Base-by-base conservation (phyloP, 1,284 basidiomycete genomes). In the Pseudozyma pruni region DNA sequence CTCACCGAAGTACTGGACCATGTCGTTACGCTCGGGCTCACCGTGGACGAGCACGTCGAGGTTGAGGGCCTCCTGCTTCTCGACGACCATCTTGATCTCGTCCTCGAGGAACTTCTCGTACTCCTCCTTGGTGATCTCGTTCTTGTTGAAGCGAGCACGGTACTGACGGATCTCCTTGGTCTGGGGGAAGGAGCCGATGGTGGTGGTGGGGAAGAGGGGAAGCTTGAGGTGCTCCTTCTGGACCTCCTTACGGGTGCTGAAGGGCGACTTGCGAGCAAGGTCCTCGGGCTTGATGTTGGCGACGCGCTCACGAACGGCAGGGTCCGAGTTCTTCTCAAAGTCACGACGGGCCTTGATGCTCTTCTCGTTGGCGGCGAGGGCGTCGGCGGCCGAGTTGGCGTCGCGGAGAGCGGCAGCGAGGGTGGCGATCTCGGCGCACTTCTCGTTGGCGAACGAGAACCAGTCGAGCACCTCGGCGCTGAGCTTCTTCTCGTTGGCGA, bases 1-100 rank as follows among this genome's bases (percentile, higher is more conserved):
- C 86, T 99, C 96, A 82, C 96, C 96, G 80, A 98, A 99, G 90
- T 99, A 99, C 86, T 97, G 93, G 64, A 97, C 84, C 94, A 97
- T 97, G 88, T 98, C 94, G 85, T 97, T 97, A 82, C 94, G 90
- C 87, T 98, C 94, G 57, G 96, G 92, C 86, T 99, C 96, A 83
- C 96, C 96, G 86, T 99, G 96, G 75, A 99, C 96, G 80, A 98
- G 89, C 68, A 99, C 89, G 86, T 99, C 96, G 75, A 99, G 90
- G 79, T 91, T 94, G 75, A 94, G 88, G 83, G 89, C 89, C 88
- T 98, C 95, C 85, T 99, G 96, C 91, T 96, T 93, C 76, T 89
- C 88, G 76, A 98, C 94, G 72, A 96, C 94, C 70, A 85, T 85
- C 86, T 96, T 89, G 81, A 99, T 94, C 87, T 98, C 96, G 86